A percentile compares a stretch with the other conserved stretches of the same genome.
These are phyloP conservation scores for Tetragonia tetragonoides DNA, from an alignment of 148 eudicot species.

Conservation along the genomic window DNA sequence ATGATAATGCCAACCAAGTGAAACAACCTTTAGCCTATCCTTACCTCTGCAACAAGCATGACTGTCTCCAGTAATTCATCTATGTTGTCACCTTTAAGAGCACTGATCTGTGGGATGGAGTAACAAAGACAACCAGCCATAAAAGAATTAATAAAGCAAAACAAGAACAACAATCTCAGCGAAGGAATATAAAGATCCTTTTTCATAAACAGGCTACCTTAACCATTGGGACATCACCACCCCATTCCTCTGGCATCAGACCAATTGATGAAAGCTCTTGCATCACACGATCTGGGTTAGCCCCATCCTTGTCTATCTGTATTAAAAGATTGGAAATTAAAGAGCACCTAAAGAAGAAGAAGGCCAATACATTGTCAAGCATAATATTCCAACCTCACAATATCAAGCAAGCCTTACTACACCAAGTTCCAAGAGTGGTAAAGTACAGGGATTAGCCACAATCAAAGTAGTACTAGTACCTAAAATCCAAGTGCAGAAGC, in stretches of 20 bases:
- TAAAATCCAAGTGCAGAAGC: background rate
- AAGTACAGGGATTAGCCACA: background rate
- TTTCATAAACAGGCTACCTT: slow-evolving; percentile 41
- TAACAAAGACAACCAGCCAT: slow-evolving; percentile 12
- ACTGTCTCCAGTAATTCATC: slow-evolving; percentile 87
- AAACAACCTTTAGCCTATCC: slow-evolving; percentile 20
- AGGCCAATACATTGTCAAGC: background rate
- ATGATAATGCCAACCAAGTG: background rate
- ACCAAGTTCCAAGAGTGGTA: background rate
- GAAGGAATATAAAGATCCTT: background rate
- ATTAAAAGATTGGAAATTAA: slow-evolving; percentile 10
- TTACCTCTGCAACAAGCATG: slow-evolving; percentile 98
- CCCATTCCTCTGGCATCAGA: slow-evolving; percentile 95
- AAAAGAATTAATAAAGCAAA: background rate
- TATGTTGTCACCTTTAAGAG: slow-evolving; percentile 86
- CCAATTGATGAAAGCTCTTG: slow-evolving; percentile 95
- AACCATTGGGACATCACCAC: slow-evolving; percentile 89
- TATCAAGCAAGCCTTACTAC: slow-evolving; percentile 1
- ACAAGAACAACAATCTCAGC: background rate
- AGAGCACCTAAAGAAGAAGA: background rate
- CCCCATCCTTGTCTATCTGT: slow-evolving; percentile 96
- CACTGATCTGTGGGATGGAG: slow-evolving; percentile 72
- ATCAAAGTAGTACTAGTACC: background rate
- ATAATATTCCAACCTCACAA: slow-evolving; percentile 1
- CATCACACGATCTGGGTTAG: slow-evolving; percentile 93